Evolutionary conservation across 2,329 filamentous ascomycete genomes (phyloP).

Genomic region (Clonostachys chloroleuca): DNA sequence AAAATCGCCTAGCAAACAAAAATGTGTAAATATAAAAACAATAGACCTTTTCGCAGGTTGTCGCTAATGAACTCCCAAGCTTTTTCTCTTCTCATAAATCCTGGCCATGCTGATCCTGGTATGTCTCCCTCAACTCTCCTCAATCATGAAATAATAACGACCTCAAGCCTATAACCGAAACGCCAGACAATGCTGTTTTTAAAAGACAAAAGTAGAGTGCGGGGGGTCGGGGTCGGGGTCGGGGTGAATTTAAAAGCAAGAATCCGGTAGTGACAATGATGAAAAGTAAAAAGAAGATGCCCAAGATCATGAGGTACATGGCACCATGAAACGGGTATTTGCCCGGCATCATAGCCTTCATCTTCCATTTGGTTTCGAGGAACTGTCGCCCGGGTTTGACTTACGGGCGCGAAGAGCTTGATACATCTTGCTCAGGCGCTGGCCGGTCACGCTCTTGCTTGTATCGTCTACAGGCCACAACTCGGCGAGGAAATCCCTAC

Average conservation of each 20-base stretch:
- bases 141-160: not conserved
- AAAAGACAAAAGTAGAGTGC: not conserved
- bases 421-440: slow-evolving; percentile 38
- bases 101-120: no score
- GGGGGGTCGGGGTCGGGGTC: not conserved
- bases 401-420: slow-evolving; percentile 22
- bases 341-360: no score
- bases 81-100: no score
- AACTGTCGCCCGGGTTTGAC: not conserved
- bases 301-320: no score
- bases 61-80: no score
- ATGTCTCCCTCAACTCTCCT: no score
- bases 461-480: slow-evolving; percentile 42
- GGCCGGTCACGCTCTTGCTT: slow-evolving; percentile 35
- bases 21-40: no score
- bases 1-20: no score
- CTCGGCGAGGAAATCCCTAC: slow-evolving; percentile 37
- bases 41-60: no score
- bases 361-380: not conserved
- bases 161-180: slow-evolving; percentile 10
- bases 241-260: not conserved
- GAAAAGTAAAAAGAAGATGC: no score
- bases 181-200: slow-evolving; percentile 13
- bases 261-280: no score
- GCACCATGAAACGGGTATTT: no score